Percentiles rank a stretch among this genome's conserved stretches.
phyloP scores from a whole-genome alignment of 345 rosid species.

The Eutrema heterophyllum region DNA sequence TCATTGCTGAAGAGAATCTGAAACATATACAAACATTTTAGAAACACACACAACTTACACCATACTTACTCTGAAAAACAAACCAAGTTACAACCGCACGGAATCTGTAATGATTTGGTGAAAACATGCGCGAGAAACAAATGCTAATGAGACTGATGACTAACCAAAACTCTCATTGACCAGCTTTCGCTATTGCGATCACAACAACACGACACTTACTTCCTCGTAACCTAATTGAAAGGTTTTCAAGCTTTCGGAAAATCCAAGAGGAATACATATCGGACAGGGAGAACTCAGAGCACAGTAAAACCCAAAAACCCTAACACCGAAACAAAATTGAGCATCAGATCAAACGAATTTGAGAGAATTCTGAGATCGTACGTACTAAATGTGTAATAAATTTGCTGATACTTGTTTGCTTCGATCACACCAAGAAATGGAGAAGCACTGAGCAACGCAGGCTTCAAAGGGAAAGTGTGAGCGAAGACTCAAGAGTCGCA shows the following conservation, averaged over 20 bases:
- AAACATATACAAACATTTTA: neutral
- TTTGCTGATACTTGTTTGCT: neutral
- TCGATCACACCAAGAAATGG: neutral
- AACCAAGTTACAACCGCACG: neutral
- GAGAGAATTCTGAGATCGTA: neutral
- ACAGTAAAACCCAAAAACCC: constrained; percentile 20
- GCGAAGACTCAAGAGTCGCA: constrained; percentile 11
- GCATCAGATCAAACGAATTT: neutral
- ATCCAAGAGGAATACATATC: neutral
- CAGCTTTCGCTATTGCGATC: neutral
- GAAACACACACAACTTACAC: neutral
- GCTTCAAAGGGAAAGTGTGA: neutral
- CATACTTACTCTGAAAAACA: too few species aligned
- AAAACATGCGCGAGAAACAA: neutral
- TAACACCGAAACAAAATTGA: constrained; percentile 13
- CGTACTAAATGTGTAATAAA: neutral
- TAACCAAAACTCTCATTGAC: too few species aligned
- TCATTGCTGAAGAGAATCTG: constrained; percentile 36
- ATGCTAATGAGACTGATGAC: neutral
- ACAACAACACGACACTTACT: neutral
- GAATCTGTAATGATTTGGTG: neutral
- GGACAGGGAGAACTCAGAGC: neutral
- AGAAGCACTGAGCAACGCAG: neutral
- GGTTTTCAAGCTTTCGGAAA: neutral
- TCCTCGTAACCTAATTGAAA: neutral